phyloP scores from a whole-genome alignment of 495 filamentous ascomycete species.

The Jackrogersella minutella region DNA sequence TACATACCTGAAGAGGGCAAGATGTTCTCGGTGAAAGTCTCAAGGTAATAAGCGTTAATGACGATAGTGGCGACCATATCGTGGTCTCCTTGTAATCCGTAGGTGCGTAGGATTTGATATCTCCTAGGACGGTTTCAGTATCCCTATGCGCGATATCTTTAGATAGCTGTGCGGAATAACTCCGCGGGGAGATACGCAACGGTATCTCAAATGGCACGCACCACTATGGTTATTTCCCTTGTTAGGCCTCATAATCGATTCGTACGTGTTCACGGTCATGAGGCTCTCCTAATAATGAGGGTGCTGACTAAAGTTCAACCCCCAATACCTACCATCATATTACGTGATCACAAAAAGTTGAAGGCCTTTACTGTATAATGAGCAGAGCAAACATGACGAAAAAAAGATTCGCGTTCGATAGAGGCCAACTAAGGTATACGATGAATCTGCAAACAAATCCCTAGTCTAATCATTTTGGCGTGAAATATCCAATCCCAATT shows the following conservation, averaged over 20 bases:
- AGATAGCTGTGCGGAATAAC: not conserved
- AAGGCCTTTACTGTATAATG: too few species aligned
- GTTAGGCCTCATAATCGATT: too few species aligned
- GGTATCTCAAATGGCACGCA: too few species aligned
- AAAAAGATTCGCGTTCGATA: too few species aligned
- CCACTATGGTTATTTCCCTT: too few species aligned
- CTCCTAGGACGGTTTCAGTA: not conserved
- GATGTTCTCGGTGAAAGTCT: not conserved
- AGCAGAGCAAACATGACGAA: too few species aligned
- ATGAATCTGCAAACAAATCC: not conserved
- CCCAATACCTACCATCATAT: too few species aligned
- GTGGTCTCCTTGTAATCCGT: not conserved
- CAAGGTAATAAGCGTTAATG: not conserved
- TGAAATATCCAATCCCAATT: not conserved
- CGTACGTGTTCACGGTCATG: too few species aligned
- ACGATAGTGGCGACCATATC: not conserved
- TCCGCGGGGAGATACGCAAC: too few species aligned
- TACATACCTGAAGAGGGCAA: not conserved
- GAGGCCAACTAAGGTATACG: not conserved
- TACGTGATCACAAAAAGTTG: too few species aligned
- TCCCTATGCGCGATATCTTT: not conserved
- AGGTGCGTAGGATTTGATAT: not conserved
- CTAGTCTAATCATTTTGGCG: not conserved
- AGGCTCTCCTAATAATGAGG: too few species aligned
- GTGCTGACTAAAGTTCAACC: too few species aligned